These are phyloP conservation scores for Colletotrichum euphorbiae DNA, from an alignment of 2,329 filamentous ascomycete genomes.

Conservation along the genomic window DNA sequence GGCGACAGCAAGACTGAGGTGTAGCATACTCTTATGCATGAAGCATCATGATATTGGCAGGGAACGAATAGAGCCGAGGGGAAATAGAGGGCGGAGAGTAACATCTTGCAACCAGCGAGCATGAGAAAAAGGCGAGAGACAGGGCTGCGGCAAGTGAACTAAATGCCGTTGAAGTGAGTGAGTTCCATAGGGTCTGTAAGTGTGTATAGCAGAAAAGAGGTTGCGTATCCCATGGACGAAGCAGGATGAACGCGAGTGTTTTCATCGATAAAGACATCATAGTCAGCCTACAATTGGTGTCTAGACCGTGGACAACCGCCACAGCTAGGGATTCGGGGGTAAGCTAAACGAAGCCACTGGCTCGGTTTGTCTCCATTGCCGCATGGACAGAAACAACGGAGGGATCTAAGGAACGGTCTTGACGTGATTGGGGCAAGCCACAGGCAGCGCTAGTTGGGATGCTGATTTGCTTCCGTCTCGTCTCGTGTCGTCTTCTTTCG, in stretches of 20 bases:
- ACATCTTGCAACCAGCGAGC: conserved; percentile 18
- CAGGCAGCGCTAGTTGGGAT: conserved; percentile 35
- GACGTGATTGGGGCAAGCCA: conserved; percentile 38
- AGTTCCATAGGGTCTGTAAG: conserved; percentile 1
- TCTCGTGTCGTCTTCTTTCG: conserved; percentile 39
- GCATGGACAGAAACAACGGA: conserved; percentile 36
- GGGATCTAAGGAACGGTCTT: conserved; percentile 23
- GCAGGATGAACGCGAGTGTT: conserved; percentile 30
- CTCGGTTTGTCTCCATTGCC: conserved; percentile 36
- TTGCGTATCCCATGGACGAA: conserved; percentile 21
- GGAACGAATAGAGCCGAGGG: conserved; percentile 8
- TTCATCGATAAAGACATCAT: conserved; percentile 39
- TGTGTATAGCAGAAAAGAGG: conserved; percentile 13
- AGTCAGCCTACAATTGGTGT: conserved; percentile 24
- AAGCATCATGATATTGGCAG: conserved; percentile 35
- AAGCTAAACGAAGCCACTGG: conserved; percentile 37
- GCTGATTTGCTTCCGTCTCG: conserved; percentile 39
- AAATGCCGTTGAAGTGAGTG: conserved; percentile 6
- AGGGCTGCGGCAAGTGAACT: not conserved
- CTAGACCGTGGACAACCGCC: conserved; percentile 32
- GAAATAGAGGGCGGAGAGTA: not conserved
- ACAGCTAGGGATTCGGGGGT: conserved; percentile 29
- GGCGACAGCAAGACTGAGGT: conserved; percentile 13
- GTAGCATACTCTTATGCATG: conserved; percentile 30
- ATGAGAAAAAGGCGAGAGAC: not conserved